A percentile compares a stretch with the other conserved stretches of the same genome.
Evolutionary conservation across 2,329 filamentous ascomycete genomes (phyloP).

Genomic region (Penicillium sp.): DNA sequence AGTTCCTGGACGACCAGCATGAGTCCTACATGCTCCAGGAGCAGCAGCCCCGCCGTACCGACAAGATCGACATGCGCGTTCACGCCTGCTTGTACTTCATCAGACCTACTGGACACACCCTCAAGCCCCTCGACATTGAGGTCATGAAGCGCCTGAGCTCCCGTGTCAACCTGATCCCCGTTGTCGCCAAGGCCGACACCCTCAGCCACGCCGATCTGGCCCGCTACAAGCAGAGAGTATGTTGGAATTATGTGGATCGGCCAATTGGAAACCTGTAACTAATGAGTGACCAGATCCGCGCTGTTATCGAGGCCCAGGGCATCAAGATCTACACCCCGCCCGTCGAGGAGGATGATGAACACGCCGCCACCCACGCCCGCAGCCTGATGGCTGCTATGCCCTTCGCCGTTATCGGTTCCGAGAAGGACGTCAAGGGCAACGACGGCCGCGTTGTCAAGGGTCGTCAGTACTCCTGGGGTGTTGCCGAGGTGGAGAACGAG

Average conservation of each 20-base stretch:
- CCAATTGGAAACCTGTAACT: not conserved
- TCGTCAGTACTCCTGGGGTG: slow-evolving; percentile 98
- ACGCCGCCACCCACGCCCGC: slow-evolving; percentile 88
- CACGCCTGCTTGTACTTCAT: slow-evolving; percentile 99
- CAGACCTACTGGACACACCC: slow-evolving; percentile 92
- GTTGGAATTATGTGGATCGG: slow-evolving; percentile 27
- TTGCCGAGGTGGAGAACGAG: slow-evolving; percentile 98
- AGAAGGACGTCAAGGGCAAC: slow-evolving; percentile 96
- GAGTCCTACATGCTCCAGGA: slow-evolving; percentile 99
- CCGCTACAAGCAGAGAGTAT: slow-evolving; percentile 91
- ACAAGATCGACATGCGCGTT: slow-evolving; percentile 99
- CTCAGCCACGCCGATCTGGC: slow-evolving; percentile 86
- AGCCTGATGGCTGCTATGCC: slow-evolving; percentile 96
- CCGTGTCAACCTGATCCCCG: slow-evolving; percentile 95
- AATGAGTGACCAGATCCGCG: slow-evolving; percentile 64
- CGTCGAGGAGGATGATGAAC: slow-evolving; percentile 95
- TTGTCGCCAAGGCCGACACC: slow-evolving; percentile 97
- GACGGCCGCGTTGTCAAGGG: slow-evolving; percentile 98
- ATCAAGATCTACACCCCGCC: slow-evolving; percentile 99
- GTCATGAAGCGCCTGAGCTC: slow-evolving; percentile 99
- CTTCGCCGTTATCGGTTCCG: slow-evolving; percentile 96
- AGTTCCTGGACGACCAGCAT: slow-evolving; percentile 99
- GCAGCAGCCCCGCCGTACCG: slow-evolving; percentile 93
- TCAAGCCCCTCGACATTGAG: slow-evolving; percentile 98
- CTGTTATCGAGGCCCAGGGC: slow-evolving; percentile 94